A percentile compares a stretch with the other conserved stretches of the same genome.
These are phyloP conservation scores for Capsella bursapastoris DNA, from an alignment of 345 rosid genomes.

Conservation along the genomic window DNA sequence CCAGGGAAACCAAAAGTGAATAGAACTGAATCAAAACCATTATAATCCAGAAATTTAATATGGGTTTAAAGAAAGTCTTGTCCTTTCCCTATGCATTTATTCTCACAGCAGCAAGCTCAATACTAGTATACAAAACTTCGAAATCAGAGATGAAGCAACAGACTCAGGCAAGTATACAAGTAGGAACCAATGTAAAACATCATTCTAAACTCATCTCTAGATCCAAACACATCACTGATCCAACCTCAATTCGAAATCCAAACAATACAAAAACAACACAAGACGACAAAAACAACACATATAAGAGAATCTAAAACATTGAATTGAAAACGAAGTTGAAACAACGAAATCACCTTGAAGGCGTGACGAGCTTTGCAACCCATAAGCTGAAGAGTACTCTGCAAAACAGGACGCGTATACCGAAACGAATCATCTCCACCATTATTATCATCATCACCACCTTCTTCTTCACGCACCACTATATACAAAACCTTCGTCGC, in stretches of 20 bases:
- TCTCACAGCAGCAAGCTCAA: constrained; percentile 12
- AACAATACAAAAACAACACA: too few species aligned
- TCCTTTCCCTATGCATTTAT: not conserved
- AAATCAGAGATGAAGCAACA: not conserved
- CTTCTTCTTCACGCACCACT: constrained; percentile 70
- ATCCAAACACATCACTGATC: constrained; percentile 25
- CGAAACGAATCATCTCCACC: constrained; percentile 63
- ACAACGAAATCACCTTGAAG: constrained; percentile 66
- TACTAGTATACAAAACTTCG: not conserved
- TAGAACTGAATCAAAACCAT: not conserved
- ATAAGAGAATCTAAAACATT: not conserved
- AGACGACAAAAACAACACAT: not conserved
- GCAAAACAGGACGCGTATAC: constrained; percentile 89
- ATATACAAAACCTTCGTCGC: constrained; percentile 72
- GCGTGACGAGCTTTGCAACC: constrained; percentile 99
- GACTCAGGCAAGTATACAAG: not conserved
- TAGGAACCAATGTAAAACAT: not conserved
- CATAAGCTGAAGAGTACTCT: constrained; percentile 96
- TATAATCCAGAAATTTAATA: not conserved
- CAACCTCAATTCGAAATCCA: not conserved
- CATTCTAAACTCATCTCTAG: not conserved
- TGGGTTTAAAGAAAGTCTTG: not conserved
- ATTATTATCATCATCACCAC: constrained; percentile 25
- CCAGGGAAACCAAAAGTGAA: not conserved
- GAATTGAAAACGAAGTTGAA: not conserved